Conservation (phyloP, 805 yeast genomes). For the Wickerhamiella siamensis region DNA sequence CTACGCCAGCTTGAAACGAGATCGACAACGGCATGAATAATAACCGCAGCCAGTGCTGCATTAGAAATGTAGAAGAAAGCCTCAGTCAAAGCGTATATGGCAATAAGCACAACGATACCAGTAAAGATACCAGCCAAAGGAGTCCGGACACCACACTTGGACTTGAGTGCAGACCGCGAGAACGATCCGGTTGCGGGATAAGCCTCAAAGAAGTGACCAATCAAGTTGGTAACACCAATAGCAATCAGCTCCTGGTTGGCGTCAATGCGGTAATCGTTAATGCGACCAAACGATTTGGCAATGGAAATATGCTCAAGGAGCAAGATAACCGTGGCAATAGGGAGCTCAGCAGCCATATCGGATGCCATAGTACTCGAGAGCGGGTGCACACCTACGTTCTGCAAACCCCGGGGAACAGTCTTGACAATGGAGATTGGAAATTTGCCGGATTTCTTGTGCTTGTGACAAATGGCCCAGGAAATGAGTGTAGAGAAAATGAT, state of each 20-base stretch:
- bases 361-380: slow-evolving; percentile 45
- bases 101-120: slow-evolving; percentile 76
- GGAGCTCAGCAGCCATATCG: slow-evolving; percentile 61
- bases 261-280: slow-evolving; percentile 76
- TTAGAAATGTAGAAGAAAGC: slow-evolving; percentile 85
- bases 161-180: slow-evolving; percentile 84
- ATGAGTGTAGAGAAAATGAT: slow-evolving; percentile 72
- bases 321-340: slow-evolving; percentile 71
- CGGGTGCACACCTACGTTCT: slow-evolving; percentile 58
- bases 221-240: slow-evolving; percentile 77
- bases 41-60: slow-evolving; percentile 74
- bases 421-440: slow-evolving; percentile 52
- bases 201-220: slow-evolving; percentile 85
- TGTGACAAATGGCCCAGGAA: slow-evolving; percentile 57
- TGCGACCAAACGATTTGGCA: slow-evolving; percentile 82
- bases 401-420: slow-evolving; percentile 67
- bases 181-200: slow-evolving; percentile 95
- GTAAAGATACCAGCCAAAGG: slow-evolving; percentile 87
- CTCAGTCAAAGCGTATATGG: slow-evolving; percentile 68
- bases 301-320: slow-evolving; percentile 87
- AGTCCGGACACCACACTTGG: slow-evolving; percentile 90
- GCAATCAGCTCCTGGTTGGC: slow-evolving; percentile 93
- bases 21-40: slow-evolving; percentile 87
- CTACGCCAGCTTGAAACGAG: slow-evolving; percentile 42
- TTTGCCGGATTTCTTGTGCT: slow-evolving; percentile 26